Percentiles rank a stretch among this genome's conserved stretches.
phyloP scores from a whole-genome alignment of 2,329 filamentous ascomycete species.

The Grosmannia clavigera region DNA sequence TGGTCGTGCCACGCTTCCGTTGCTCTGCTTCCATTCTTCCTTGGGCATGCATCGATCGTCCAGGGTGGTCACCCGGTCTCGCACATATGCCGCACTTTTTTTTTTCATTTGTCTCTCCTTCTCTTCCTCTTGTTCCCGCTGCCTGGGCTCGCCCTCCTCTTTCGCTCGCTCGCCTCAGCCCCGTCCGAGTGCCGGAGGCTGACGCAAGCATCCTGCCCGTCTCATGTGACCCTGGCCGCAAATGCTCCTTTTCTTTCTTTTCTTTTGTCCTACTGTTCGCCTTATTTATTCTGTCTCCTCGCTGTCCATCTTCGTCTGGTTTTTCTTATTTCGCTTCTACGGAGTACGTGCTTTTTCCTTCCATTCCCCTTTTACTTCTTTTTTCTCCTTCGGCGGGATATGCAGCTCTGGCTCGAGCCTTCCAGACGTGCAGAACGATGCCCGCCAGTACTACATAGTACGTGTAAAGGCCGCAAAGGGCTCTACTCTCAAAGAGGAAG shows the following conservation, averaged over 20 bases:
- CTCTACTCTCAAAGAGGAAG: neutral
- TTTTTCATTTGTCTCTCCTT: neutral
- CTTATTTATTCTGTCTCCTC: neutral
- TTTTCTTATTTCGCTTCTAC: neutral
- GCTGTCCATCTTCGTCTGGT: too few relatives aligned
- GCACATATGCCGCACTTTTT: neutral
- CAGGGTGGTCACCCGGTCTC: neutral
- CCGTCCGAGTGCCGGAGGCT: conserved; percentile 5
- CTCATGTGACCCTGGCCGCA: neutral
- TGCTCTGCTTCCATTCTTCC: neutral
- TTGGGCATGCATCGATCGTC: neutral
- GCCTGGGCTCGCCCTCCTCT: neutral
- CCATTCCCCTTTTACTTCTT: neutral
- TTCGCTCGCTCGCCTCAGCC: neutral
- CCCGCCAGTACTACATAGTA: neutral
- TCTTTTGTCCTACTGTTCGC: neutral
- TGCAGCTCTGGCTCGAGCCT: neutral
- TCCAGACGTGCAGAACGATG: neutral
- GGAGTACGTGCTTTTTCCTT: neutral
- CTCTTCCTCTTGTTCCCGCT: neutral
- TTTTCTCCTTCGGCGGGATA: neutral
- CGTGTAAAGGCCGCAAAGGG: neutral
- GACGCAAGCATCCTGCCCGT: neutral
- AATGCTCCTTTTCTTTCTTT: neutral
- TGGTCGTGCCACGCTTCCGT: conserved; percentile 2